Percentiles rank a stretch among this genome's conserved stretches.
Conservation (phyloP, 306 rosid genomes). For the Medicago truncatula region DNA sequence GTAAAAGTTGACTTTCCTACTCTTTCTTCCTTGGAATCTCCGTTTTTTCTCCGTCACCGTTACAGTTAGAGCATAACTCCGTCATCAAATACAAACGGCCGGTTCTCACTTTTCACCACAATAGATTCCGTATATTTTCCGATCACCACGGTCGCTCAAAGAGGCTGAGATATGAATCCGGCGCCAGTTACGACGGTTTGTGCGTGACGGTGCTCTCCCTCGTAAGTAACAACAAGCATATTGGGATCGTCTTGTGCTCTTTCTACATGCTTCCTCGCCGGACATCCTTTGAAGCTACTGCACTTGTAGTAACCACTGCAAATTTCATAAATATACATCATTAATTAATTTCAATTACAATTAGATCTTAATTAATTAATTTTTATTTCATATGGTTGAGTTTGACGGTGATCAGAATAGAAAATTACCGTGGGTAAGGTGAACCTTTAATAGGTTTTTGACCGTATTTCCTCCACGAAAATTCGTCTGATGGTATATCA, state of each 20-base stretch:
- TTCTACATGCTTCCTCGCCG: constrained; percentile 90
- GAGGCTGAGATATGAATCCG: constrained; percentile 3
- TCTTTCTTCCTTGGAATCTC: constrained; percentile 19
- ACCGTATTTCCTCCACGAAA: constrained; percentile 84
- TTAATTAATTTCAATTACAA: neutral
- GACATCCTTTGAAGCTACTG: constrained; percentile 77
- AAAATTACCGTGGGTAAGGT: constrained; percentile 71
- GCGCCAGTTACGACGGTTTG: neutral
- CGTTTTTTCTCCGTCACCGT: constrained; percentile 5
- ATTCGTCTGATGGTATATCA: constrained; percentile 79
- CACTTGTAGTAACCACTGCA: constrained; percentile 83
- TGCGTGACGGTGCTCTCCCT: constrained; percentile 48
- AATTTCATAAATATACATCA: neutral
- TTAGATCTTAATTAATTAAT: no score
- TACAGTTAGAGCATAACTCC: neutral
- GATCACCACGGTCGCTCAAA: neutral
- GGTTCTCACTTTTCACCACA: no score
- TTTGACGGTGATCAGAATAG: neutral
- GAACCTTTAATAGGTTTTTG: constrained; percentile 92
- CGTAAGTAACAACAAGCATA: constrained; percentile 46
- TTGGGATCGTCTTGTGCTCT: constrained; percentile 58
- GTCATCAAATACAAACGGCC: neutral
- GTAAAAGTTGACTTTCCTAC: constrained; percentile 43
- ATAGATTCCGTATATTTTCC: no score
- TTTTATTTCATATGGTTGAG: no score